Evolutionary conservation across 805 yeast genomes (phyloP).

Genomic region (Wickerhamomyces subpelliculosus): DNA sequence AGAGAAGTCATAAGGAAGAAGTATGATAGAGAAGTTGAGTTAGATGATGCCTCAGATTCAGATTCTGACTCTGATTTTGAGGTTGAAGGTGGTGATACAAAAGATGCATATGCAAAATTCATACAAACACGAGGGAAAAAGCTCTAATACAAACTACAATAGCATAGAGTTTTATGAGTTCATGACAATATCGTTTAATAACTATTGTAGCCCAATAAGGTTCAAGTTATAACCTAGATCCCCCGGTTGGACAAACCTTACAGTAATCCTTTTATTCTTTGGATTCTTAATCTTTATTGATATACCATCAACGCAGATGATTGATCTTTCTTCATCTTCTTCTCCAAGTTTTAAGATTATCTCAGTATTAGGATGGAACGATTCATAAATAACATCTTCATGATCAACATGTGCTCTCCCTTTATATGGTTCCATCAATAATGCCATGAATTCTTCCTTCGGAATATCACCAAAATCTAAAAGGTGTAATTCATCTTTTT

Average conservation of each 20-base stretch:
- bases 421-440: conserved; percentile 13
- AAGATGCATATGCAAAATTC: neutral
- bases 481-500: conserved; percentile 10
- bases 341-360: conserved; percentile 7
- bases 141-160: too few species aligned
- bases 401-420: conserved; percentile 10
- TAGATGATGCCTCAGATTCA: neutral
- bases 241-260: conserved; percentile 3
- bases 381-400: conserved; percentile 7
- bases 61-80: conserved; percentile 7
- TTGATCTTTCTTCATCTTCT: conserved; percentile 8
- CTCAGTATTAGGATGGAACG: conserved; percentile 1
- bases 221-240: neutral
- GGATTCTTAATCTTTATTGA: conserved; percentile 11
- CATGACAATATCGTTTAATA: too few species aligned
- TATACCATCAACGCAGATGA: conserved; percentile 19
- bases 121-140: neutral
- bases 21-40: too few species aligned
- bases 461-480: conserved; percentile 9
- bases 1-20: too few species aligned
- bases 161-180: too few species aligned
- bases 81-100: neutral
- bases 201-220: too few species aligned
- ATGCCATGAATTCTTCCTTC: conserved; percentile 6
- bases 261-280: conserved; percentile 12